Evolutionary conservation across 148 eudicot genomes (phyloP).

Genomic region (Pharnaceum exiguum): DNA sequence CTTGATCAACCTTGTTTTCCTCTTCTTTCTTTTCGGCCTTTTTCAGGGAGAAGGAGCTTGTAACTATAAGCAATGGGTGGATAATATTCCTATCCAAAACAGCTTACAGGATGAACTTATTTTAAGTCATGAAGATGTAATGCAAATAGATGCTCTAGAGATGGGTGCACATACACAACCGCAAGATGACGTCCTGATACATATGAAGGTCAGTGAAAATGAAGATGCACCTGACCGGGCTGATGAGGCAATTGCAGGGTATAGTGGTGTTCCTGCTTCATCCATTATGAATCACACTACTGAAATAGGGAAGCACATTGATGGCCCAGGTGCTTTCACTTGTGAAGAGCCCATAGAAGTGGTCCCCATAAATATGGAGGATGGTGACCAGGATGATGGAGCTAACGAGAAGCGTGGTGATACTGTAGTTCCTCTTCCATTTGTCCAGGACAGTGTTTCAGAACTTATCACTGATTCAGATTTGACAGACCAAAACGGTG

Average conservation of each 20-base stretch:
- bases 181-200: background rate
- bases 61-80: conserved; percentile 13
- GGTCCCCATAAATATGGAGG: no score
- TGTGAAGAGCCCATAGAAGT: no score
- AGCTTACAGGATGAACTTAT: background rate
- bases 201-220: background rate
- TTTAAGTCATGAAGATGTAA: conserved; percentile 1
- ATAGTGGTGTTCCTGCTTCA: background rate
- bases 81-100: conserved; percentile 9
- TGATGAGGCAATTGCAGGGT: background rate
- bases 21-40: no score
- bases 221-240: background rate
- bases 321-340: no score
- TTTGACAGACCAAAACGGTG: background rate
- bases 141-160: conserved; percentile 12
- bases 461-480: background rate
- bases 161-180: background rate
- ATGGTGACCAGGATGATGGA: no score
- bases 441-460: background rate
- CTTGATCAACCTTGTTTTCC: no score
- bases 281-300: no score
- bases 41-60: conserved; percentile 31
- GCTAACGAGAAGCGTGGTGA: no score
- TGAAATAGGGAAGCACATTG: no score
- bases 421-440: background rate